Base-by-base conservation (phyloP, 163 green algal genomes). In the Prototheca wickerhamii region DNA sequence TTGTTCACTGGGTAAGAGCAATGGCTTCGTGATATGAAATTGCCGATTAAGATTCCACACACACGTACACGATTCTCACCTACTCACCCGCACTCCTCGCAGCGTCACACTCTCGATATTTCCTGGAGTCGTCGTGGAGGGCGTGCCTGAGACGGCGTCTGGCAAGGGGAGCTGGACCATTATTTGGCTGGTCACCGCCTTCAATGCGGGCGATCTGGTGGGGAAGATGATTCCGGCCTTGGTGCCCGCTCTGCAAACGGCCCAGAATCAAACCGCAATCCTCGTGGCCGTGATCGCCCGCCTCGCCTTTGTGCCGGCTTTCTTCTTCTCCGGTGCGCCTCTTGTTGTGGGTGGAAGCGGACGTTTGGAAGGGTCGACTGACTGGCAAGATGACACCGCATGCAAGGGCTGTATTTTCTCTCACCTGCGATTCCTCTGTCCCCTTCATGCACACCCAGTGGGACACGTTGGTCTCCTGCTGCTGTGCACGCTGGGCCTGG, bases 51-150 rank as follows among this genome's bases (percentile, higher is more conserved):
- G n/a, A n/a, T n/a, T n/a, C n/a, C n/a, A n/a, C n/a, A n/a, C n/a
- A n/a, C n/a, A n/a, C n/a, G n/a, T n/a, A n/a, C n/a, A n/a, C n/a
- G n/a, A n/a, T n/a, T n/a, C n/a, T n/a, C n/a, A n/a, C n/a, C n/a
- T n/a, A 44, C 0, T 10, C 37, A 44, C 37, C 15, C 37, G 10
- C 37, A 10, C 37, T 44, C 15, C 15, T 15, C 37, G 90, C 70
- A 67, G 76, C 8, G 70, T 90, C 1, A 96, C 90, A 0, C 73
- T 96, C 10, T 79, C 76, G 46, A 92, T 96, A 30, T 96, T 96
- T 56, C 90, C 90, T 0, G 89, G 88, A 0, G 86, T 95, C 29
- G 66, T 95, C 31, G 82, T 82, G 0, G 88, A 95, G 62, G 83
- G 91, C 63, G 64, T 93, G 18, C 59, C 78, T 30, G n/a, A n/a